Evolutionary conservation across 129 eudicot genomes (phyloP), one percentile per base, ranked within the genome.

Genomic region (Centella asiatica): DNA sequence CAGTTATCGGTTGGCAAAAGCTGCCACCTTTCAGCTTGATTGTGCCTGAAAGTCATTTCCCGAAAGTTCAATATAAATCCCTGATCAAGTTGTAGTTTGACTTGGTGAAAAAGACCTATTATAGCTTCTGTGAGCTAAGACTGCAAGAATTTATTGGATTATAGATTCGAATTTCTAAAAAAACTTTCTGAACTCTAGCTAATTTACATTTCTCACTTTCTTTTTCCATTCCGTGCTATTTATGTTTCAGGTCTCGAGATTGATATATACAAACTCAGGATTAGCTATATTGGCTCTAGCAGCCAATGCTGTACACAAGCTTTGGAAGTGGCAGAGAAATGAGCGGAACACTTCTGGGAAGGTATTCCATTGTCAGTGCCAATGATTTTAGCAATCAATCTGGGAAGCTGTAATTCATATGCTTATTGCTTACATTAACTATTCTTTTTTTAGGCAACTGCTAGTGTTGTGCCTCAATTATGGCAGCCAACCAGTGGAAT

Each of bases 401-500:
- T 23, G 28, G 39, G 65, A 24, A 15, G 25, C 15, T 62, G 9
- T 28, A 11, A 19, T 20, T 45, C 24, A 40, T 42, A 4, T 23
- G 39, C 60, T 31, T 20, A 2, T 44, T 58, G 36, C 39, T 19
- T 65, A 77, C 45, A 22, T n/a, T 25, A 39, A 29, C 60, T 66
- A 24, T 72, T 62, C 37, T 24, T 36, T 46, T 48, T 50, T 13
- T 67, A 88, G 96, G 94, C 96, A 44, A 81, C 72, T 69, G 89
- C 96, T 46, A 69, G 78, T 57, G 39, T 77, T 59, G 37, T 60
- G 52, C 93, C 93, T 45, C 93, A 83, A 62, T 62, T 87, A 33
- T 87, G 88, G 93, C 93, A 87, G 65, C 95, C 93, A 72, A 47
- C 78, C 24, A 87, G 95, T 74, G 93, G 95, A 28, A 87, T 84